phyloP scores from a whole-genome alignment of 2,329 filamentous ascomycete genomes.

The Penicillium sp. region DNA sequence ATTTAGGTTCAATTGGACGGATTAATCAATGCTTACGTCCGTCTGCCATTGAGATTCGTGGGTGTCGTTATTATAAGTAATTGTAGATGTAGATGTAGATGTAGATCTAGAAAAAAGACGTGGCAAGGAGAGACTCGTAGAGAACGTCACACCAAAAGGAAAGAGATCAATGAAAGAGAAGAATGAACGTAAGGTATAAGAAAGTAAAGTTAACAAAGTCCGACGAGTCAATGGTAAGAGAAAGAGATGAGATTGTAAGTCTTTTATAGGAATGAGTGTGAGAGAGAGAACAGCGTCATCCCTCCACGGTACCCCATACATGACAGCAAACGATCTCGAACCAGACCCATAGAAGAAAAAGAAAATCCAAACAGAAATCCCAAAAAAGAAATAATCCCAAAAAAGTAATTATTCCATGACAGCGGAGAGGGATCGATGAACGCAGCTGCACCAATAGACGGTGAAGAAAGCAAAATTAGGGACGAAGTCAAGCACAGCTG shows the following conservation, averaged over 20 bases:
- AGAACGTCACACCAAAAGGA: neutral
- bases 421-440: constrained; percentile 24
- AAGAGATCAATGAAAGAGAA: neutral
- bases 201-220: neutral
- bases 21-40: constrained; percentile 50
- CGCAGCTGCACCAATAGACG: constrained; percentile 33
- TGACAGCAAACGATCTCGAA: constrained; percentile 11
- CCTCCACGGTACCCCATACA: constrained; percentile 17
- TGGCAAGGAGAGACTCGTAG: neutral
- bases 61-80: constrained; percentile 6
- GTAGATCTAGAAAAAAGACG: neutral
- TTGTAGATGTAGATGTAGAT: constrained; percentile 7
- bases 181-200: neutral
- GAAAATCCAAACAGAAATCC: neutral
- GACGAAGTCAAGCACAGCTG: constrained; percentile 29
- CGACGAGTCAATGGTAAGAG: neutral
- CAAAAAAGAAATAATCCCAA: neutral
- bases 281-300: neutral
- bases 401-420: constrained; percentile 9
- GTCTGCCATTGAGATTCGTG: constrained; percentile 50
- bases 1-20: neutral
- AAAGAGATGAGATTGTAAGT: neutral
- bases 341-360: neutral
- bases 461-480: constrained; percentile 18
- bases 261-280: neutral